A percentile compares a stretch with the other conserved stretches of the same genome.
These are phyloP conservation scores for Pseudoperonospora humuli DNA, from an alignment of 352 stramenopile genomes.

Conservation along the genomic window DNA sequence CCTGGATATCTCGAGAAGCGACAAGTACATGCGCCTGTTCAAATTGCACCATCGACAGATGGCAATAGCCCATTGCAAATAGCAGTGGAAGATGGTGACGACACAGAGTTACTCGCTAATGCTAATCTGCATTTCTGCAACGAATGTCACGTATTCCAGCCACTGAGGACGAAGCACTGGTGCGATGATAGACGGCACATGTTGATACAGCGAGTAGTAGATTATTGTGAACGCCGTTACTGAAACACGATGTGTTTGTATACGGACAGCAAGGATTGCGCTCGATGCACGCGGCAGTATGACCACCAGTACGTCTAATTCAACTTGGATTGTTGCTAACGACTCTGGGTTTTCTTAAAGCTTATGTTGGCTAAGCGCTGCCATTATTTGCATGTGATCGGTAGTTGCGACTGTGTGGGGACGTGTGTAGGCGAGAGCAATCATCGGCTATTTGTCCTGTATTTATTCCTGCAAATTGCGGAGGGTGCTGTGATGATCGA, in stretches of 20 bases:
- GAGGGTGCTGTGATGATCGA: constrained; percentile 43
- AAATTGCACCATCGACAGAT: constrained; percentile 2
- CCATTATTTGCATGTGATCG: background rate
- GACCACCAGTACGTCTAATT: constrained; percentile 62
- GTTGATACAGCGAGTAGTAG: background rate
- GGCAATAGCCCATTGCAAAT: constrained; percentile 5
- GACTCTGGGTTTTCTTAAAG: background rate
- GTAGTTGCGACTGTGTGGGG: constrained; percentile 69
- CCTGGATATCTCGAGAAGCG: constrained; percentile 45
- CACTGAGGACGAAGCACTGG: constrained; percentile 70
- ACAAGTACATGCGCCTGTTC: constrained; percentile 11
- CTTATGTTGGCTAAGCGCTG: background rate
- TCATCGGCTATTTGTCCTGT: constrained; percentile 56
- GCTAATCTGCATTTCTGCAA: constrained; percentile 43
- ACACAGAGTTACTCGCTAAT: constrained; percentile 27
- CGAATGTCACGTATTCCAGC: constrained; percentile 50
- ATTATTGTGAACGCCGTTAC: background rate
- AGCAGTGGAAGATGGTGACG: constrained; percentile 18
- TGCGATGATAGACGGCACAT: constrained; percentile 6
- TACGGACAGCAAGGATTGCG: constrained; percentile 55
- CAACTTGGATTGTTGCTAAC: background rate
- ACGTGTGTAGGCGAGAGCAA: constrained; percentile 70
- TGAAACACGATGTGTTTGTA: constrained; percentile 3
- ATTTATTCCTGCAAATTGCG: constrained; percentile 48
- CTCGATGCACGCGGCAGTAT: constrained; percentile 64